Percentiles rank a stretch among this genome's conserved stretches.
phyloP scores from a whole-genome alignment of 2,329 filamentous ascomycete genomes.

The Venturia effusa region DNA sequence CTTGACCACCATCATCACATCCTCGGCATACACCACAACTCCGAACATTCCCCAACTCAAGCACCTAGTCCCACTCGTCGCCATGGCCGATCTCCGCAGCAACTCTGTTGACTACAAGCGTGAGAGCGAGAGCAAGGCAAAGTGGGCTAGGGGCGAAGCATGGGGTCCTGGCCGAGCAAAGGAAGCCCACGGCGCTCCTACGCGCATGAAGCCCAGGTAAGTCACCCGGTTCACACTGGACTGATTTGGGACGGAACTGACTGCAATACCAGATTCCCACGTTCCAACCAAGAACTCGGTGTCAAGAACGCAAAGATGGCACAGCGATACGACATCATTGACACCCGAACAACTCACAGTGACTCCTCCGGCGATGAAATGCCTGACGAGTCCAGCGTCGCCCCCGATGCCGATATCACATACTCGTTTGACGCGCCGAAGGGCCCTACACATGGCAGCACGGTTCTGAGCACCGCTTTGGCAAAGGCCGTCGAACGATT shows the following conservation, averaged over 20 bases:
- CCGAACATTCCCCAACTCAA: neutral
- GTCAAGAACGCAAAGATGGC: constrained; percentile 4
- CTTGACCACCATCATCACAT: neutral
- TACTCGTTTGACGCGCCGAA: constrained; percentile 43
- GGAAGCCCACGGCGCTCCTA: constrained; percentile 11
- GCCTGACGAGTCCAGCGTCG: constrained; percentile 31
- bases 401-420: constrained; percentile 38
- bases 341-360: constrained; percentile 15
- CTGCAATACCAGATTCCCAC: constrained; percentile 1
- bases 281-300: constrained; percentile 9
- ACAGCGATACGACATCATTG: constrained; percentile 22
- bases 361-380: constrained; percentile 35
- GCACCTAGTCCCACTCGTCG: neutral
- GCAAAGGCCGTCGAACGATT: constrained; percentile 48
- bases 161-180: constrained; percentile 24
- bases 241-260: neutral
- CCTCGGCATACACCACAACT: neutral
- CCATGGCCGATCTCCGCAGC: constrained; percentile 39
- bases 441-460: constrained; percentile 42
- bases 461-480: constrained; percentile 46
- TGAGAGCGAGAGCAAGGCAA: constrained; percentile 38
- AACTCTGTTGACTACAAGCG: constrained; percentile 41
- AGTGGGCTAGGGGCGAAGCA: constrained; percentile 38
- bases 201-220: constrained; percentile 20
- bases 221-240: neutral